These are phyloP conservation scores for Magnaporthiopsis rhizophila DNA, from an alignment of 2,329 filamentous ascomycete species.

Conservation along the genomic window DNA sequence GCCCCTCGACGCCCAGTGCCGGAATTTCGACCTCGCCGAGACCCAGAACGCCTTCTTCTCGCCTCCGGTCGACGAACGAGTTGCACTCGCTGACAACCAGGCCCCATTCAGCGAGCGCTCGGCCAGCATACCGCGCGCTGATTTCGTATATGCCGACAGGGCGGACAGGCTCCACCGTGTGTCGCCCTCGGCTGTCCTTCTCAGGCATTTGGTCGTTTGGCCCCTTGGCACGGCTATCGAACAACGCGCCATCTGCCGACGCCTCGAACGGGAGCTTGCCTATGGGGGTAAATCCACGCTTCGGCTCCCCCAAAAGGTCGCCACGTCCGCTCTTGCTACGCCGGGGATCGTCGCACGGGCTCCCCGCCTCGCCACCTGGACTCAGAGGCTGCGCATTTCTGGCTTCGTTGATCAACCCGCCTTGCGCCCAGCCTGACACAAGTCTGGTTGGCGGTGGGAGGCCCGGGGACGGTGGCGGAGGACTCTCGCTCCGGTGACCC, in stretches of 20 bases:
- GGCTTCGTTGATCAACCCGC: slow-evolving; percentile 41
- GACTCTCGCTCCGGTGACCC: slow-evolving; percentile 26
- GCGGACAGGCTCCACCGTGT: slow-evolving; percentile 33
- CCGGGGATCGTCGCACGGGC: slow-evolving; percentile 9
- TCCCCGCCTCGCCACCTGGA: slow-evolving; percentile 6
- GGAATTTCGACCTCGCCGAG: slow-evolving; percentile 65
- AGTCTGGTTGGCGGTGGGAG: slow-evolving; percentile 37
- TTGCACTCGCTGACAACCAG: slow-evolving; percentile 71
- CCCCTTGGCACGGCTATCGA: neutral
- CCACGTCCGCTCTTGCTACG: neutral
- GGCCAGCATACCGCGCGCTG: slow-evolving; percentile 56
- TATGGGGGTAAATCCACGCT: neutral
- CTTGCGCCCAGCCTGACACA: slow-evolving; percentile 36
- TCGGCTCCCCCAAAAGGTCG: neutral
- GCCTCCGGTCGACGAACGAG: slow-evolving; percentile 69
- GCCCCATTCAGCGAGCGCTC: slow-evolving; percentile 71
- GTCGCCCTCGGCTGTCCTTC: neutral
- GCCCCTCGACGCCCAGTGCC: slow-evolving; percentile 54
- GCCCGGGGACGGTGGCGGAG: slow-evolving; percentile 27
- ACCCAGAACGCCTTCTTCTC: slow-evolving; percentile 61
- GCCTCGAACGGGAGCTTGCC: slow-evolving; percentile 2
- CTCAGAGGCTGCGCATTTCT: slow-evolving; percentile 34
- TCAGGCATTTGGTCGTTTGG: neutral
- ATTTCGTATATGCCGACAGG: slow-evolving; percentile 36
- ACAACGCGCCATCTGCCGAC: too few relatives aligned